Evolutionary conservation across 306 rosid genomes (phyloP).

Genomic region (Begonia loranthoides): DNA sequence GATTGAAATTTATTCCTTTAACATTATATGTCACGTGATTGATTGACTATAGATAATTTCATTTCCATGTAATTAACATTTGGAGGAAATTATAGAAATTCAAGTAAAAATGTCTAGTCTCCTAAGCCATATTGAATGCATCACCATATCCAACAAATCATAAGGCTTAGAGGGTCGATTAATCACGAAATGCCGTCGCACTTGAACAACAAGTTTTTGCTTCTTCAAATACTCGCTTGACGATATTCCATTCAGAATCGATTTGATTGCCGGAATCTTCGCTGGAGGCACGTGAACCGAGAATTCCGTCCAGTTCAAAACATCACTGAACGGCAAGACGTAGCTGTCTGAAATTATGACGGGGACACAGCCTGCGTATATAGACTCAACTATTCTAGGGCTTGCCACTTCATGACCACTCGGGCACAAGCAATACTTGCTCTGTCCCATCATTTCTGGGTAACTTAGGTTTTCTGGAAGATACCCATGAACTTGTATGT

Average conservation of each 20-base stretch:
- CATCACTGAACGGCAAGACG: conserved; percentile 46
- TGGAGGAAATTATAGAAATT: no score
- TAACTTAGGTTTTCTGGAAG: conserved; percentile 29
- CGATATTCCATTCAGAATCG: conserved; percentile 23
- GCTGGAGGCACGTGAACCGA: conserved; percentile 31
- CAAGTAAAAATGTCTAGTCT: conserved; percentile 26
- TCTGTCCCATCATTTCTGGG: conserved; percentile 18
- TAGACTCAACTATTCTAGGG: conserved; percentile 55
- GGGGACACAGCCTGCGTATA: conserved; percentile 49
- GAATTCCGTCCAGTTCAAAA: conserved; percentile 53
- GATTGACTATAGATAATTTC: no score
- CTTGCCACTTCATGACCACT: conserved; percentile 86
- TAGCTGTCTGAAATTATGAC: conserved; percentile 48
- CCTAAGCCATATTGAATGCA: conserved; percentile 69
- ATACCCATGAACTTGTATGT: conserved; percentile 42
- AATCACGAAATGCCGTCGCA: conserved; percentile 41
- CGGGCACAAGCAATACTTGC: conserved; percentile 67
- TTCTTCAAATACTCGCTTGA: conserved; percentile 25
- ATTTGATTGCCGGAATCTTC: conserved; percentile 42
- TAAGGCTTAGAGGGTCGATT: conserved; percentile 43
- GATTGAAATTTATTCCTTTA: no score
- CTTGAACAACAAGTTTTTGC: conserved; percentile 27
- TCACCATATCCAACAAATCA: conserved; percentile 59
- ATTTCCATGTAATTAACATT: no score
- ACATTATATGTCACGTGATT: no score